Evolutionary conservation across 1,139 yeast species (phyloP).

Genomic region (Pichia sp.): DNA sequence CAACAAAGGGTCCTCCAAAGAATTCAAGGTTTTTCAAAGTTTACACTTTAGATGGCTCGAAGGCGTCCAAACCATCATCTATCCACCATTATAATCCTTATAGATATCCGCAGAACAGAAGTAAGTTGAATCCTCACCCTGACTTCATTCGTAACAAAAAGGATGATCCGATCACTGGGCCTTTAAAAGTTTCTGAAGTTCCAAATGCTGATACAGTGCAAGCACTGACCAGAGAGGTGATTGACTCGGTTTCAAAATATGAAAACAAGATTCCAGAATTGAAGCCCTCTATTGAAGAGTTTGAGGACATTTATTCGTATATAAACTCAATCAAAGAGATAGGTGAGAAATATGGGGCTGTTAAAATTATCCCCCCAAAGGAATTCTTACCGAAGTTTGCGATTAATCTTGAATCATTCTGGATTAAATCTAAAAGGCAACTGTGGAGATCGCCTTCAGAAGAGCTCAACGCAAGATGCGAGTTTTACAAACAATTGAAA

Average conservation of each 20-base stretch:
- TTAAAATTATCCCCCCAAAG: slow-evolving; percentile 59
- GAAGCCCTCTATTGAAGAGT: slow-evolving; percentile 25
- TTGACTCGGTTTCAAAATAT: slow-evolving; percentile 2
- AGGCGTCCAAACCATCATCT: slow-evolving; percentile 12
- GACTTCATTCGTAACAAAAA: slow-evolving; percentile 26
- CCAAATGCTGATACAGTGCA: not conserved
- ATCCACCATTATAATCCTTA: slow-evolving; percentile 42
- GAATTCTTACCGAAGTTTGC: slow-evolving; percentile 37
- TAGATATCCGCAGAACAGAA: slow-evolving; percentile 41
- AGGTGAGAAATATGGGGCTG: slow-evolving; percentile 64
- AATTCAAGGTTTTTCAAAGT: slow-evolving; percentile 38
- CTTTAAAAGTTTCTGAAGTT: not conserved
- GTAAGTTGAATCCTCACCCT: slow-evolving; percentile 39
- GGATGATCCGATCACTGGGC: not conserved
- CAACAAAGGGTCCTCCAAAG: slow-evolving; percentile 30
- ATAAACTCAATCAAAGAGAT: slow-evolving; percentile 44
- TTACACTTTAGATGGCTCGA: slow-evolving; percentile 34
- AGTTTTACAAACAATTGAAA: slow-evolving; percentile 35
- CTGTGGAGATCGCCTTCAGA: slow-evolving; percentile 37
- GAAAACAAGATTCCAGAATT: slow-evolving; percentile 29
- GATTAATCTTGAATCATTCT: slow-evolving; percentile 49
- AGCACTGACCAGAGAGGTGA: not conserved
- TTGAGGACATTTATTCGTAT: slow-evolving; percentile 40
- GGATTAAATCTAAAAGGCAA: slow-evolving; percentile 56
- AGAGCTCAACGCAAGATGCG: slow-evolving; percentile 32